phyloP scores from a whole-genome alignment of 352 stramenopile species.

The Phytophthora pluvialis region DNA sequence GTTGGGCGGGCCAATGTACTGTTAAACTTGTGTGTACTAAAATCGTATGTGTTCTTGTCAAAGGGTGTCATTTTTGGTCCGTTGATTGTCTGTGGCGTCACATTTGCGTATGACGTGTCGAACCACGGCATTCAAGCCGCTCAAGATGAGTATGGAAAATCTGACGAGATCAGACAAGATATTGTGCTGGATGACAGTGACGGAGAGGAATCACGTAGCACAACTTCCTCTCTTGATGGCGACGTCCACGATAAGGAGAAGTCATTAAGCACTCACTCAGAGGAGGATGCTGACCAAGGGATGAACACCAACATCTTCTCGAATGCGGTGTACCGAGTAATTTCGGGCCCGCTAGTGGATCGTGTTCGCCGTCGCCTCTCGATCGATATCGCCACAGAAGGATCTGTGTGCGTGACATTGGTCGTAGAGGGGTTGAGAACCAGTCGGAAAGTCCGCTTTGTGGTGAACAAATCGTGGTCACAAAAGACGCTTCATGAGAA shows the following conservation, averaged over 20 bases:
- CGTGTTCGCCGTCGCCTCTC: conserved; percentile 76
- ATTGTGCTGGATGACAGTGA: conserved; percentile 53
- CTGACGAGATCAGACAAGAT: conserved; percentile 44
- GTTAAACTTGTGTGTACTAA: conserved; percentile 4
- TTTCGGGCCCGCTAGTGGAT: conserved; percentile 79
- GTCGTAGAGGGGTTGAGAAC: conserved; percentile 71
- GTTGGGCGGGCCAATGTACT: neutral
- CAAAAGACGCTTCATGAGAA: conserved; percentile 62
- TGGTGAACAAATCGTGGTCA: conserved; percentile 76
- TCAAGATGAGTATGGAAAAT: conserved; percentile 63
- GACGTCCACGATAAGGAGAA: conserved; percentile 38
- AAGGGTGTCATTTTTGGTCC: conserved; percentile 88
- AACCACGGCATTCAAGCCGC: conserved; percentile 90
- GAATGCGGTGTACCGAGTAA: conserved; percentile 84
- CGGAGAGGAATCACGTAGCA: conserved; percentile 55
- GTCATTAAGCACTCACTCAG: conserved; percentile 6
- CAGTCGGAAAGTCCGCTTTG: conserved; percentile 68
- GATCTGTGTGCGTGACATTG: conserved; percentile 73
- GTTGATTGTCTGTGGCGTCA: conserved; percentile 83
- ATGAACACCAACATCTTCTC: conserved; percentile 80
- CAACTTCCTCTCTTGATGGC: conserved; percentile 47
- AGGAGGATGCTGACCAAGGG: conserved; percentile 26
- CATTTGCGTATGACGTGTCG: conserved; percentile 86
- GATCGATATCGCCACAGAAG: conserved; percentile 81
- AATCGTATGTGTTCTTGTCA: neutral